Evolutionary conservation across 192 early-diverging fungal genomes (phyloP), one percentile per base, ranked within the genome.

Genomic region (Coemansia sp.): DNA sequence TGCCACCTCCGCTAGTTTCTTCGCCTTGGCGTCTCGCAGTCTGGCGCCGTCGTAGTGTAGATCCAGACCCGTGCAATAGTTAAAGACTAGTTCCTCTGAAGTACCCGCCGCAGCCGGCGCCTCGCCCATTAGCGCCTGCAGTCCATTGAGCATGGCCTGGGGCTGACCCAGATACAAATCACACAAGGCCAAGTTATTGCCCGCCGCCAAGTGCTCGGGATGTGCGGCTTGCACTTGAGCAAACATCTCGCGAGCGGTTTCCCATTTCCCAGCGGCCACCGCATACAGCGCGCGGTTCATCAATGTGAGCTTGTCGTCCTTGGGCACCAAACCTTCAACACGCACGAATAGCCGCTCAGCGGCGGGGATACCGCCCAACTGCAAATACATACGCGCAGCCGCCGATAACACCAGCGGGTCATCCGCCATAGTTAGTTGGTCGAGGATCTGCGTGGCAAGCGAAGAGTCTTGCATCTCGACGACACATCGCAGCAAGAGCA

Each of bases 51-150:
- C 81, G 51, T 78, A 78, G 15, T 76, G 76, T 10, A 84, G 60
- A 68, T 84, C 81, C 27, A 84, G 55, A 0, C 76, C 75, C 6
- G 81, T 66, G 57, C 81, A 84, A 63, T 84, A 84, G 48, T 84
- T 84, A 7, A 75, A 75, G 5, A 84, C 70, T 11, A 84, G 60
- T 12, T 67, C 64, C 51, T 84, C 81, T 1, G 76, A 59, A 1
- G 81, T 73, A 0, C 81, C 81, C 0, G 76, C 81, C 4, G 68
- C 74, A 0, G 73, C 45, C 4, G 81, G 81, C 36, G 69, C 31
- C 2, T 37, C 67, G 12, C 31, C 63, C 77, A 84, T 78, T 6
- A 78, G 44, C 15, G 63, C 45, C 36, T 78, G 70, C 50, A 84
- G 62, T 3, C 34, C 46, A 15, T 64, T 53, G 27, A 84, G 70